Conservation (phyloP, 2,329 filamentous ascomycete genomes). For the Pseudopithomyces maydicus region DNA sequence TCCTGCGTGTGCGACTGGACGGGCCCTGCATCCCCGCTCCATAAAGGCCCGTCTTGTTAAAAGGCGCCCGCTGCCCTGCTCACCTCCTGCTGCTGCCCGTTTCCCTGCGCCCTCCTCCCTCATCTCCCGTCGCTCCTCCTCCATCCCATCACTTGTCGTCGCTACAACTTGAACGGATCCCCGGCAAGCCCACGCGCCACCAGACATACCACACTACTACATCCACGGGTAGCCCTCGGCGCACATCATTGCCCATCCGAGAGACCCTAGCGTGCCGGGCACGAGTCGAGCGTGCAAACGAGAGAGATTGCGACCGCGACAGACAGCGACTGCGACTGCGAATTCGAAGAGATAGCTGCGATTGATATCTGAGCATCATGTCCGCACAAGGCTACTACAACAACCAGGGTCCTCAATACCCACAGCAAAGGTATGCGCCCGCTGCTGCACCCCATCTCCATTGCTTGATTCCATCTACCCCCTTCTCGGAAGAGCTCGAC, state of each 20-base stretch:
- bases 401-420: constrained; percentile 43
- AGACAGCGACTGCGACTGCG: neutral
- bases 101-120: neutral
- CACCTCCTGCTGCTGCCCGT: neutral
- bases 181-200: too few species aligned
- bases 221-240: neutral
- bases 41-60: neutral
- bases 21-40: constrained; percentile 2
- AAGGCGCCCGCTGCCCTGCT: neutral
- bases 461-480: neutral
- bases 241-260: too few species aligned
- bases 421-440: constrained; percentile 36
- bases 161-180: too few species aligned
- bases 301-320: neutral
- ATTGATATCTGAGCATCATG: constrained; percentile 25
- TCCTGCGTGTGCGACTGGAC: neutral
- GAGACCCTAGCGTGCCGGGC: too few species aligned
- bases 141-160: too few species aligned
- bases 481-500: neutral
- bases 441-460: neutral
- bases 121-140: neutral
- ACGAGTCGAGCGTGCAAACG: neutral
- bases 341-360: neutral
- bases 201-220: neutral
- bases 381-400: constrained; percentile 46